Evolutionary conservation across 2,329 filamentous ascomycete species (phyloP).

Genomic region (Samsoniella hepiali): DNA sequence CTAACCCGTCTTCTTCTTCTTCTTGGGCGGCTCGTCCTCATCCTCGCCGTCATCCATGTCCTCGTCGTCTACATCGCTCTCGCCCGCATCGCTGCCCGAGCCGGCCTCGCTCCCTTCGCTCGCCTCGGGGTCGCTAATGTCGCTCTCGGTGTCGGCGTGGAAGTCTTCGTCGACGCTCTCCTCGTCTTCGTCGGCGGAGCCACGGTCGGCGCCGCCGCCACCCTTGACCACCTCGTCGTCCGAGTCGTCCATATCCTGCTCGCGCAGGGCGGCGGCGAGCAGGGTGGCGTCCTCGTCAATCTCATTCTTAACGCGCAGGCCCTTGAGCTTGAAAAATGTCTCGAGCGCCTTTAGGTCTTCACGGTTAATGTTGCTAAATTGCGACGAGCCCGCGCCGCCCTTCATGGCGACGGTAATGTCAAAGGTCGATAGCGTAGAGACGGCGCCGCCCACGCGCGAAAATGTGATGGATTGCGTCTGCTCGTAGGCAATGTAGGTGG

Average conservation of each 20-base stretch:
- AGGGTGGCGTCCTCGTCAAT: constrained; percentile 88
- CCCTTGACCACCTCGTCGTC: constrained; percentile 73
- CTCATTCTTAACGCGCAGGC: constrained; percentile 95
- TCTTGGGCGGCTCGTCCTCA: constrained; percentile 47
- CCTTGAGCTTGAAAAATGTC: constrained; percentile 95
- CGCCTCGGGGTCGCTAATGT: constrained; percentile 95
- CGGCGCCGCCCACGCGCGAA: constrained; percentile 89
- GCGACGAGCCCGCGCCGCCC: constrained; percentile 78
- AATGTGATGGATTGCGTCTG: constrained; percentile 90
- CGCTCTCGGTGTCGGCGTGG: constrained; percentile 84
- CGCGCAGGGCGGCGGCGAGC: constrained; percentile 76
- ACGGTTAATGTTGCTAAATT: constrained; percentile 99
- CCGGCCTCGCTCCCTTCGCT: constrained; percentile 67
- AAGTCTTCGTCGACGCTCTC: constrained; percentile 97
- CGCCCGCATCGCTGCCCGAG: constrained; percentile 53
- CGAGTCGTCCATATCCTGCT: constrained; percentile 78
- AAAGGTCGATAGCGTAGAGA: constrained; percentile 92
- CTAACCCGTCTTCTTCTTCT: constrained; percentile 45
- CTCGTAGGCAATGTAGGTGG: constrained; percentile 95
- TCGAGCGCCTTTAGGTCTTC: constrained; percentile 97
- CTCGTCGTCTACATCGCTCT: constrained; percentile 47
- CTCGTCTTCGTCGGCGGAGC: constrained; percentile 92
- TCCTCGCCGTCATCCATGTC: constrained; percentile 42
- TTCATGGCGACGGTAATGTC: constrained; percentile 95
- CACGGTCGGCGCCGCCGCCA: constrained; percentile 67